Evolutionary conservation across 345 rosid genomes (phyloP), one percentile per base, ranked within the genome.

Genomic region (Eutrema heterophyllum): DNA sequence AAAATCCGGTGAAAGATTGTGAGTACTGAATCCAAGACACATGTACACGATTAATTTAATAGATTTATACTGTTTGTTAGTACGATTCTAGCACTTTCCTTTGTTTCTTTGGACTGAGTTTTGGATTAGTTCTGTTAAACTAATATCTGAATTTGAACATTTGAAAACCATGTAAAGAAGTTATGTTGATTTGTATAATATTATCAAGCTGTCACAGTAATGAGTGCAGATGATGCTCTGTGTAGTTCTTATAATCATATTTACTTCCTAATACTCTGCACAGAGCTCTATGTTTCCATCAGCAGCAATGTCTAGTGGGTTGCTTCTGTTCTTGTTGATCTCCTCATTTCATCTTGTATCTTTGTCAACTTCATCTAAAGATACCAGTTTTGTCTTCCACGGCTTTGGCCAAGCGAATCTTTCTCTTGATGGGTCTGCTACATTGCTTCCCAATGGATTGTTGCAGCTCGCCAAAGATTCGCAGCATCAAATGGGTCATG

Each of bases 401-500:
- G 71, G 76, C 5, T 71, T 77, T 64, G 51, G 54, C 7, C 32
- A 63, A 64, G 67, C 40, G 4, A 11, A 77, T 64, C 67, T 77
- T 55, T 64, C 66, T 48, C 72, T 77, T 13, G 76, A 57, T 33
- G 72, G 67, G 0, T 29, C 72, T 30, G 60, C 80, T 38, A 54
- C 67, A 58, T 43, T 77, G 58, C 80, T 45, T 30, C 39, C 45
- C 46, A 77, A 71, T 32, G 97, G 98, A 67, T 16, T 91, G 54
- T 79, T 93, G 9, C 70, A 62, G 67, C 73, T 93, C 12, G 88
- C 90, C 2, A 80, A 88, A 48, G 79, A 45, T 14, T 80, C 86
- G 0, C 26, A 60, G n/a, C 80, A 90, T 18, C 40, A 81, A 51
- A 67, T 73, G 71, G 97, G 98, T 33, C 97, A 86, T 27, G 97